These are phyloP conservation scores for Mycena indigotica DNA, from an alignment of 768 basidiomycete genomes.

Conservation along the genomic window DNA sequence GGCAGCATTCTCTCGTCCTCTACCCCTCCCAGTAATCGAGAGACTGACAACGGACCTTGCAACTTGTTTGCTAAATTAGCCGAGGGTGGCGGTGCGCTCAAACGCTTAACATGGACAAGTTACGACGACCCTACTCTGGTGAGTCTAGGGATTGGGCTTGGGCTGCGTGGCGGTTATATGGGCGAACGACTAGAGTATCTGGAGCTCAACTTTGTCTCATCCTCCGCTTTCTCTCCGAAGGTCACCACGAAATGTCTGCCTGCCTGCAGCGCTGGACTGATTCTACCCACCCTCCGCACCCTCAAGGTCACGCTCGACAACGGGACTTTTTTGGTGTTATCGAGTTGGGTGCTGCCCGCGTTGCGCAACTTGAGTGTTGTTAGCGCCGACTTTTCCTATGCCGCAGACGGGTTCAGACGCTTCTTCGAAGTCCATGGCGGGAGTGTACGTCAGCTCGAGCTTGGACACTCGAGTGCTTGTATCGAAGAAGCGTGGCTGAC, in stretches of 20 bases:
- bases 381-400: conserved; percentile 70
- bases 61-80: conserved; percentile 62
- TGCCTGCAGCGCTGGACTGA: conserved; percentile 35
- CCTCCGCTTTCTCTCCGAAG: conserved; percentile 17
- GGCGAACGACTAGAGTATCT: conserved; percentile 64
- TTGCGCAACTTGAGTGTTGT: conserved; percentile 68
- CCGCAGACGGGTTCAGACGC: conserved; percentile 60
- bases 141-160: conserved; percentile 22
- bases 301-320: conserved; percentile 74
- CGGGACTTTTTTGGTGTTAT: conserved; percentile 66
- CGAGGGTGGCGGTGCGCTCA: conserved; percentile 53
- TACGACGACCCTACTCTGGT: conserved; percentile 65
- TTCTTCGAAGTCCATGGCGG: conserved; percentile 71
- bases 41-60: conserved; percentile 48
- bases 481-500: conserved; percentile 71
- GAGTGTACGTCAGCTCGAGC: conserved; percentile 65
- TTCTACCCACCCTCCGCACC: conserved; percentile 64
- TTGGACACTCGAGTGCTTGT: conserved; percentile 69
- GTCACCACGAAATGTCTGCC: conserved; percentile 16
- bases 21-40: not conserved
- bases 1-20: conserved; percentile 24
- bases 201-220: conserved; percentile 61
- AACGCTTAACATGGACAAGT: conserved; percentile 69
- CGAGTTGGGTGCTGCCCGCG: conserved; percentile 66
- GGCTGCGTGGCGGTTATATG: conserved; percentile 51